Evolutionary conservation across 441 rosid species (phyloP).

Genomic region (Pelargonium myrrhifolium): DNA sequence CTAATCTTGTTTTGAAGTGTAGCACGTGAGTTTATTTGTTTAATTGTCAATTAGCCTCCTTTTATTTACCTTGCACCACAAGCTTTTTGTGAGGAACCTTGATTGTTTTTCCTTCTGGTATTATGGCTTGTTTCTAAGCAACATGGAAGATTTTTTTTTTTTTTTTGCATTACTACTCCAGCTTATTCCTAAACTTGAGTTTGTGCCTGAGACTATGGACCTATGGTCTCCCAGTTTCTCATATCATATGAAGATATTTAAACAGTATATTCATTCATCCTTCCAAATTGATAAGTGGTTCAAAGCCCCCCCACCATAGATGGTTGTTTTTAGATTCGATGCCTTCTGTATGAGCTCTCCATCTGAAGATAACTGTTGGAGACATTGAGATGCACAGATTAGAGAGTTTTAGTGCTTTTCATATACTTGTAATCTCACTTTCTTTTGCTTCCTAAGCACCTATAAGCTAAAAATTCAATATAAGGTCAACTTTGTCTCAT

Average conservation of each 20-base stretch:
- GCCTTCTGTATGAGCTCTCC: neutral
- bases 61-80: no score
- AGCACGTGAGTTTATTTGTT: no score
- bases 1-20: no score
- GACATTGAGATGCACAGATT: neutral
- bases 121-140: no score
- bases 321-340: neutral
- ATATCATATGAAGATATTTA: neutral
- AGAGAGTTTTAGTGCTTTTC: neutral
- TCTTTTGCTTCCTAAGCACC: neutral
- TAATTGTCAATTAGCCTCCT: no score
- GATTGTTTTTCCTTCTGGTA: no score
- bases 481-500: neutral
- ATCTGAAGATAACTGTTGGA: neutral
- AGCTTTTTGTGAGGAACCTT: no score
- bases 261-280: neutral
- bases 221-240: neutral
- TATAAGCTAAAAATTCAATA: no score
- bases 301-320: neutral
- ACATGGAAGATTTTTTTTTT: no score
- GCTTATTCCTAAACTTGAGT: neutral
- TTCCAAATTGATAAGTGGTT: neutral
- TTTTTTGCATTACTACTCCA: no score
- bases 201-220: neutral
- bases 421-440: neutral